These are phyloP conservation scores for Podospora sp. DNA, from an alignment of 495 filamentous ascomycete species.

Conservation along the genomic window DNA sequence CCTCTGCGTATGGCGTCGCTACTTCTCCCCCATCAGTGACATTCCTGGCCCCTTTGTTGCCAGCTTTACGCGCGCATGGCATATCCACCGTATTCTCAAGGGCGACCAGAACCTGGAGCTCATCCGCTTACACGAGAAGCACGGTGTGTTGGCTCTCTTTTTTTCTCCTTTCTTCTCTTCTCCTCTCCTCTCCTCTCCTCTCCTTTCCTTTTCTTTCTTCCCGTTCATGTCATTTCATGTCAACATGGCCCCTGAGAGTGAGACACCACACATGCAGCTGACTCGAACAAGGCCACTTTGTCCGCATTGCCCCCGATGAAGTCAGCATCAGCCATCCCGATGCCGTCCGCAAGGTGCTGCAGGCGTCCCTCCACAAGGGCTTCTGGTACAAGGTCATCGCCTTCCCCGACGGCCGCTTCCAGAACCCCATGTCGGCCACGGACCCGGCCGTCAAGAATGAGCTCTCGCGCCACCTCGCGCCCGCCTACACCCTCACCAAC, in stretches of 20 bases:
- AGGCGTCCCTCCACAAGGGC: conserved; percentile 34
- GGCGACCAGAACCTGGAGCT: conserved; percentile 44
- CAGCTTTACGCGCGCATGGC: conserved; percentile 47
- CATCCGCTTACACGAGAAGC: conserved; percentile 44
- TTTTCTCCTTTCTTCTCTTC: neutral
- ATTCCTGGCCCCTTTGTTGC: conserved; percentile 48
- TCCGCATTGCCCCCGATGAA: conserved; percentile 54
- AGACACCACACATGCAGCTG: conserved; percentile 8
- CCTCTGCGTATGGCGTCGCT: conserved; percentile 23
- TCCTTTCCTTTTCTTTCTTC: neutral
- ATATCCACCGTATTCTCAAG: conserved; percentile 40
- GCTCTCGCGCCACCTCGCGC: conserved; percentile 42
- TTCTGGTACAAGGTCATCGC: conserved; percentile 41
- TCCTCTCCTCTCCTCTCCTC: neutral
- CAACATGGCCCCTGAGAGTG: neutral
- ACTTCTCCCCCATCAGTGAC: conserved; percentile 27
- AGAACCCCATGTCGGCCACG: conserved; percentile 49
- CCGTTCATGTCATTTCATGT: neutral
- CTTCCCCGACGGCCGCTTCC: conserved; percentile 45
- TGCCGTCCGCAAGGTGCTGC: conserved; percentile 38
- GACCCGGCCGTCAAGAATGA: conserved; percentile 42
- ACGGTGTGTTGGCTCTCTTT: conserved; percentile 33
- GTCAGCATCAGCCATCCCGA: conserved; percentile 53
- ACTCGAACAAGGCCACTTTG: conserved; percentile 41
- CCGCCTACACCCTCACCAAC: conserved; percentile 47